Base-by-base conservation (phyloP, 2,329 filamentous ascomycete species). In the Sarocladium strictum region DNA sequence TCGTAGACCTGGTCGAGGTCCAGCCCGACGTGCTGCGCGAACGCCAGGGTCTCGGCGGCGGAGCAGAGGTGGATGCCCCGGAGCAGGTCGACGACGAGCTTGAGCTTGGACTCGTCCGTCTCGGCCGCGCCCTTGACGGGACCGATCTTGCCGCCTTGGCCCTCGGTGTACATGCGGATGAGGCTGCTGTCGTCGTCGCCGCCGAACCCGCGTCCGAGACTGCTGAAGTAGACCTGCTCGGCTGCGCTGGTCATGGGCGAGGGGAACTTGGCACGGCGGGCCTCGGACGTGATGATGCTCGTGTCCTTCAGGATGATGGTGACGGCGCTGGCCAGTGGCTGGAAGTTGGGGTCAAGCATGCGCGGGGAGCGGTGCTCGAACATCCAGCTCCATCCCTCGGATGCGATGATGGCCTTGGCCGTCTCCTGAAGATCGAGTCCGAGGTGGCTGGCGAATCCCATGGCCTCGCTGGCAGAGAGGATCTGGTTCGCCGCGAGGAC, bases 271-370 rank as follows among this genome's bases (percentile, higher is more conserved):
- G 73, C 69, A 40, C 79, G 71, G 19, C 83, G 73, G 1, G 84
- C 83, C 56, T 83, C 83, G 24, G 81, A 78, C 1, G 85, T 88
- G 64, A 89, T 86, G 67, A 89, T 89, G 51, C 79, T 76, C 63
- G 74, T 71, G 65, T 85, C 81, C 68, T 85, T 85, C 33, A 81
- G 59, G 57, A 84, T 84, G 59, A 84, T 85, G 27, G 75, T 77
- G 50, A 83, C 63, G 2, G 81, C 81, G 62, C 80, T 84, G 15
- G 79, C 79, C 33, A 83, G 66, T 0, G 81, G 81, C 58, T 76
- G 69, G 65, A 75, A 79, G 40, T 76, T 68, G 27, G 75, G 71
- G 27, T 75, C 70, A 35, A 84, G 61, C 66, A 84, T 80, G 41
- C 82, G 71, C 23, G 78, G 78, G 1, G 76, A 68, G 10, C 82